These are phyloP conservation scores for Lactarius trivialis DNA, from an alignment of 768 basidiomycete genomes.

Conservation along the genomic window DNA sequence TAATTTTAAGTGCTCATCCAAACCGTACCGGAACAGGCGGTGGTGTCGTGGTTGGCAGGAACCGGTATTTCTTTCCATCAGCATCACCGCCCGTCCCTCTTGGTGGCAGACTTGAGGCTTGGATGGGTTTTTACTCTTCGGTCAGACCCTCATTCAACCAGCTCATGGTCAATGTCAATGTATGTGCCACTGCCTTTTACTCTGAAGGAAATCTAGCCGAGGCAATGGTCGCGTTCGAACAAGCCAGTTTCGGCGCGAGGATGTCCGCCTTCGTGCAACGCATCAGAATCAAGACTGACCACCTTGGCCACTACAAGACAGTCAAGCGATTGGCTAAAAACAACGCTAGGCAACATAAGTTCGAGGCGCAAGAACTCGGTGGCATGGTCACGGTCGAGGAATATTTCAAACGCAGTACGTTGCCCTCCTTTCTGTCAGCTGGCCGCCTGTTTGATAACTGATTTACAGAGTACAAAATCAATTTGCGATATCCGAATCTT, in stretches of 20 bases:
- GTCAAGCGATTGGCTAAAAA: constrained; percentile 47
- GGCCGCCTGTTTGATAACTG: neutral
- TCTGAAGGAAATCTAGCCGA: constrained; percentile 38
- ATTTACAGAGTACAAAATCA: constrained; percentile 38
- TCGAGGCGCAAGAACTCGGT: constrained; percentile 36
- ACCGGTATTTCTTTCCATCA: constrained; percentile 47
- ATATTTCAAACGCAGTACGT: constrained; percentile 43
- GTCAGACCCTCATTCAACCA: constrained; percentile 37
- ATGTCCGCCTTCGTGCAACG: constrained; percentile 56
- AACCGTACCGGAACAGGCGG: constrained; percentile 33
- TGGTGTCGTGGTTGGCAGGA: constrained; percentile 47
- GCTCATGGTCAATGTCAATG: constrained; percentile 49
- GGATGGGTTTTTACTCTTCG: constrained; percentile 45
- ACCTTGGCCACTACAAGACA: constrained; percentile 71
- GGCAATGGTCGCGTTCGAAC: constrained; percentile 37
- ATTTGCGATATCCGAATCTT: constrained; percentile 33
- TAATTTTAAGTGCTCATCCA: constrained; percentile 41
- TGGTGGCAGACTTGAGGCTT: constrained; percentile 51
- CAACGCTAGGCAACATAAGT: constrained; percentile 36
- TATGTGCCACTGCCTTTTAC: constrained; percentile 47
- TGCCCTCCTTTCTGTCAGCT: neutral
- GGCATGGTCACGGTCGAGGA: constrained; percentile 39
- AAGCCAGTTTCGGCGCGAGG: constrained; percentile 53
- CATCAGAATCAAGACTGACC: constrained; percentile 57
- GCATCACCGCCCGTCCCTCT: constrained; percentile 28